Base-by-base conservation (phyloP, 768 basidiomycete genomes). In the Pleurotus ostreatus region DNA sequence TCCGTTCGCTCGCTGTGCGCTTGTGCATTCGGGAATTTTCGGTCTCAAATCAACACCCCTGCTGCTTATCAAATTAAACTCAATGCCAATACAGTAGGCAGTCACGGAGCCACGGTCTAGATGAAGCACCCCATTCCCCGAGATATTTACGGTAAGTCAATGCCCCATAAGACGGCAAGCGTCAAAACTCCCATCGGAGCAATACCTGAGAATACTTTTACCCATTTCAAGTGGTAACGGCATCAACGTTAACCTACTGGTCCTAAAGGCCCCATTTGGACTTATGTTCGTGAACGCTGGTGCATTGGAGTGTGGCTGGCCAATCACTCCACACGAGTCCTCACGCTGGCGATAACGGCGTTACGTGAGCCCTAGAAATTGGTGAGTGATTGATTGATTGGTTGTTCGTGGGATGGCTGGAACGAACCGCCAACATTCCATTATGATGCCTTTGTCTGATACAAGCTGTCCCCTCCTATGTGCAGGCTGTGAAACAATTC, bases 241-340 rank as follows among this genome's bases (percentile, higher is more conserved):
- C 51, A 52, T 52, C 51, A 52, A n/a, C n/a, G n/a, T n/a, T n/a
- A n/a, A 39, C 38, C 15, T 34, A 52, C 26, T 38, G 13, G 22
- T 22, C 37, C 4, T 39, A 15, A 20, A 16, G 40, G 12, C 51
- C 40, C 51, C 51, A 52, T 52, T 52, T 16, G 51, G 51, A 20
- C 40, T 37, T 20, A 52, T 52, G 38, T 52, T 41, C 51, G 20
- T 20, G 34, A 30, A 41, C 41, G 23, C 12, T 15, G 37, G 20
- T 52, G 38, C 12, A 22, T 52, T 37, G 26, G 51, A 37, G 12
- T 15, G 22, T 16, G 38, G 40, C n/a, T 39, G 23, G 22, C 51
- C 51, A 52, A 52, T 52, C 51, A 52, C 26, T 38, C 34, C 51
- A 52, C 51, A 44, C 12, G 41, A 22, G n/a, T 44, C 41, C n/a